Evolutionary conservation across 2,329 filamentous ascomycete genomes (phyloP).

Genomic region (Ophiosphaerella narmari): DNA sequence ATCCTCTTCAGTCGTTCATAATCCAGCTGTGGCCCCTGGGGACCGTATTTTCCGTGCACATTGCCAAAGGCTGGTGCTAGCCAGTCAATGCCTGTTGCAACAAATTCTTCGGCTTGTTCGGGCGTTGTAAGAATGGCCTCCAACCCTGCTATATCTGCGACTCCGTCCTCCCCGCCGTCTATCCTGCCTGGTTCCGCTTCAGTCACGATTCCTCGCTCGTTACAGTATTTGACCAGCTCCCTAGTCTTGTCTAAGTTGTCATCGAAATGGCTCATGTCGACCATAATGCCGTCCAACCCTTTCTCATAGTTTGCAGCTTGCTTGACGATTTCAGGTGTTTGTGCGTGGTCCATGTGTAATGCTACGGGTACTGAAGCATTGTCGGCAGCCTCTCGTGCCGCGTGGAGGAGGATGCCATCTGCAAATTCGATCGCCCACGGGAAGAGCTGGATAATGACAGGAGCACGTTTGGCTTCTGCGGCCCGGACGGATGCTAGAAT

Average conservation of each 20-base stretch:
- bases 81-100: constrained; percentile 73
- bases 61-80: constrained; percentile 78
- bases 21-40: constrained; percentile 58
- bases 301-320: constrained; percentile 57
- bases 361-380: constrained; percentile 60
- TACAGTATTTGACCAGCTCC: constrained; percentile 66
- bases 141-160: constrained; percentile 64
- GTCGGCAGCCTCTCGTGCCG: constrained; percentile 50
- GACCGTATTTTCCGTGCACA: constrained; percentile 74
- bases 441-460: constrained; percentile 74
- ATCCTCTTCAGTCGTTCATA: constrained; percentile 48
- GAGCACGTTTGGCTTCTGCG: constrained; percentile 68
- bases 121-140: constrained; percentile 69
- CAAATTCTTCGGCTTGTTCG: constrained; percentile 72
- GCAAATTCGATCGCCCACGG: constrained; percentile 75
- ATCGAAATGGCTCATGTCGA: constrained; percentile 75
- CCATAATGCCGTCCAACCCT: constrained; percentile 48
- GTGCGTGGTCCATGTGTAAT: constrained; percentile 70
- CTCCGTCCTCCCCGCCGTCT: constrained; percentile 75
- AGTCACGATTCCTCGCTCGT: constrained; percentile 67
- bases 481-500: constrained; percentile 71
- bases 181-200: constrained; percentile 75
- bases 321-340: constrained; percentile 65
- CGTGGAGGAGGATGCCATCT: constrained; percentile 52
- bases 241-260: constrained; percentile 70